Percentiles rank a stretch among this genome's conserved stretches.
These are phyloP conservation scores for Nothomitra cinnamomea DNA, from an alignment of 2,329 filamentous ascomycete species.

Conservation along the genomic window DNA sequence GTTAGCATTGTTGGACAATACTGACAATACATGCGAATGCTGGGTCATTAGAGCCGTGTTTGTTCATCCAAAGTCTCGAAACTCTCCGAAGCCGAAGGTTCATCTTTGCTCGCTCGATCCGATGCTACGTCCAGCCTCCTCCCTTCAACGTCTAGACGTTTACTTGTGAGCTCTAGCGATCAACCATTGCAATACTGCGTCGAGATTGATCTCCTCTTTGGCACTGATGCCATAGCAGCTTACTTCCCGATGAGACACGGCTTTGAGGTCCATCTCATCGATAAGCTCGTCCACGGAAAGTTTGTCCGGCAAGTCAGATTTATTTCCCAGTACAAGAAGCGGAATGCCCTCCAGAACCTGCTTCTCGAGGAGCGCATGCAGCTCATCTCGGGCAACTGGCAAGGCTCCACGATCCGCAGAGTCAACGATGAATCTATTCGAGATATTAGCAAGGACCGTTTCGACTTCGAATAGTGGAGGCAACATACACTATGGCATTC, in stretches of 20 bases:
- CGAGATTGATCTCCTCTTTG: conserved; percentile 96
- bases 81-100: not conserved
- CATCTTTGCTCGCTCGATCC: not conserved
- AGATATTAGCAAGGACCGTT: not conserved
- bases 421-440: conserved; percentile 72
- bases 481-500: conserved; percentile 71
- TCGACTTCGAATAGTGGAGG: not conserved
- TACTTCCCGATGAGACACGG: conserved; percentile 80
- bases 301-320: conserved; percentile 85
- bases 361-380: conserved; percentile 76
- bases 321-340: conserved; percentile 87
- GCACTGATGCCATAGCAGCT: conserved; percentile 98
- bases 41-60: conserved; percentile 1
- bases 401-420: conserved; percentile 72
- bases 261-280: conserved; percentile 76
- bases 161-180: conserved; percentile 59
- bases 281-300: conserved; percentile 90
- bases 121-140: conserved; percentile 1
- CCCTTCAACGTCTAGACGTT: not conserved
- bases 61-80: not conserved
- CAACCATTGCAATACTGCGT: conserved; percentile 91
- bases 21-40: not conserved
- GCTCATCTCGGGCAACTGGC: conserved; percentile 75
- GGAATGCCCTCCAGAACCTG: conserved; percentile 77
- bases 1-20: conserved; percentile 24